phyloP scores from a whole-genome alignment of 1,284 basidiomycete species.

The Baeospora myosura region DNA sequence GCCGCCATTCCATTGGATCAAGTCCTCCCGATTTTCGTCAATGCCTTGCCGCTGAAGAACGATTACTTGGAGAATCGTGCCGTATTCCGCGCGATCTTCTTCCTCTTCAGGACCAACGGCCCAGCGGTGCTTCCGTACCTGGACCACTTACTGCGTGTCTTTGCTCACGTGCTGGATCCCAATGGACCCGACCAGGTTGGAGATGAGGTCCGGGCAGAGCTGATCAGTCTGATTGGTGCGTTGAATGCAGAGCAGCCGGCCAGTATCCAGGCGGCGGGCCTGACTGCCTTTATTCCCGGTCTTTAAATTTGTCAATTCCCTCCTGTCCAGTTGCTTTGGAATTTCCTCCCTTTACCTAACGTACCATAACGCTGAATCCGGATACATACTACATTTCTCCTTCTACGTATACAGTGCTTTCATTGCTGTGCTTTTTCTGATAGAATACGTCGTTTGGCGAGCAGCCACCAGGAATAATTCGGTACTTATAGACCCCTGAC shows the following conservation, averaged over 20 bases:
- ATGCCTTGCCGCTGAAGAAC: slow-evolving; percentile 80
- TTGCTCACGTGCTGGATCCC: slow-evolving; percentile 80
- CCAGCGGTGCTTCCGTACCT: slow-evolving; percentile 69
- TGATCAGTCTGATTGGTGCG: slow-evolving; percentile 70
- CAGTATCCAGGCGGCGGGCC: slow-evolving; percentile 70
- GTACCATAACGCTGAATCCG: too few species aligned
- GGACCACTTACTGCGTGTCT: slow-evolving; percentile 78
- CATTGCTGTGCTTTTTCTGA: too few species aligned
- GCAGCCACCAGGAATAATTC: too few species aligned
- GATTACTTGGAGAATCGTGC: slow-evolving; percentile 88
- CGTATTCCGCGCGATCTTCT: slow-evolving; percentile 86
- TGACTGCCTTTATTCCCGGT: slow-evolving; percentile 46
- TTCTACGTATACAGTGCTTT: background rate
- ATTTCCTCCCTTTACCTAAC: slow-evolving; percentile 1
- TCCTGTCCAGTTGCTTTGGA: slow-evolving; percentile 4
- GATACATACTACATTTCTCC: too few species aligned
- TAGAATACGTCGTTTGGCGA: too few species aligned
- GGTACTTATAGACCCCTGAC: too few species aligned
- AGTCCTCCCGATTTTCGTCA: slow-evolving; percentile 81
- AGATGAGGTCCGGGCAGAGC: slow-evolving; percentile 67
- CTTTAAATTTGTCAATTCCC: slow-evolving; percentile 15
- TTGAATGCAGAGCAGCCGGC: slow-evolving; percentile 70
- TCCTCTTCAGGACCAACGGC: slow-evolving; percentile 75
- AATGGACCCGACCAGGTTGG: slow-evolving; percentile 65
- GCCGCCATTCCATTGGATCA: slow-evolving; percentile 84